Evolutionary conservation across 2,329 filamentous ascomycete species (phyloP), one percentile per base, ranked within the genome.

Genomic region (Cercospora zeina): DNA sequence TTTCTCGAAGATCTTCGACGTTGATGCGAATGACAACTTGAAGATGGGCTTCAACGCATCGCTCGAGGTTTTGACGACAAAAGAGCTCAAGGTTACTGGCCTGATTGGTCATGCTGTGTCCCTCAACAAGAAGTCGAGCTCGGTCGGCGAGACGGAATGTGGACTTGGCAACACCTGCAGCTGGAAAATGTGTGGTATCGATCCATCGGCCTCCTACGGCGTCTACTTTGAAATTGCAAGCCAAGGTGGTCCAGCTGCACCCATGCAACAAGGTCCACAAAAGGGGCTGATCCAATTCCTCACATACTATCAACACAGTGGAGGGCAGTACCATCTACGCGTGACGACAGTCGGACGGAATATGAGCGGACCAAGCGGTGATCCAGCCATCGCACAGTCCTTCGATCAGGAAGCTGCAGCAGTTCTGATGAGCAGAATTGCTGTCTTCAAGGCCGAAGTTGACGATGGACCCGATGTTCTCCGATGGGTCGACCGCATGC

Each of bases 141-240:
- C 92, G 1, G 95, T 99, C 11, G 95, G 95, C 58, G 95, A 99
- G 80, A 97, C 95, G 0, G 95, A 99, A 76, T 97, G 93, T 71
- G 95, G 95, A 72, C 97, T 99, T 70, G 95, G 95, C 67, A 97
- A 97, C 75, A 99, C 95, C 0, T 97, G 93, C 77, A 93, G 93
- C 2, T 99, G 95, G 95, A 99, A 99, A 80, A 97, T 99, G 93
- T 97, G 95, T 72, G 93, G 92, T 69, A 97, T 99, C 69, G 93
- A 97, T 71, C 95, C 95, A 10, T 89, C 87, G 59, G 87, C 95
- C 33, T 97, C 92, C 72, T 97, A 97, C 72, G 95, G 92, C 64
- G 85, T 99, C 66, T 99, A 97, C 79, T 99, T 97, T 71, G 95
- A 99, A 77, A 96, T 99, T 74, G 93, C 95, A 51, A 91, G 90